Percentiles rank a stretch among this genome's conserved stretches.
phyloP scores from a whole-genome alignment of 306 rosid genomes.

The Rosa lucieae region DNA sequence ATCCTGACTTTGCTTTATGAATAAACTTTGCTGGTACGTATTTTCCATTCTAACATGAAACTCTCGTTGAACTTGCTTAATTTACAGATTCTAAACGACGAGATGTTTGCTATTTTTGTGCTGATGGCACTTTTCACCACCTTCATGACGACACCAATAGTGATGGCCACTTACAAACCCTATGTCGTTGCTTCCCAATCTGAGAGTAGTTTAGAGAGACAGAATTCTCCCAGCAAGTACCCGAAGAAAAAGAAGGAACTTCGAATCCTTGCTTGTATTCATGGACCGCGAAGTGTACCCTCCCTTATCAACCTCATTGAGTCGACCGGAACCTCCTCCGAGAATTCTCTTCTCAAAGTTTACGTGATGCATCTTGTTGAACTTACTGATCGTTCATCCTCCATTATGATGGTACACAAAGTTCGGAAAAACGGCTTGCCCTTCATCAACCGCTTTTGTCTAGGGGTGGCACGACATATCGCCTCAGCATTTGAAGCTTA shows the following conservation, averaged over 20 bases:
- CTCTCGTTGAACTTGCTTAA: not conserved
- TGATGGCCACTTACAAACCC: slow-evolving; percentile 78
- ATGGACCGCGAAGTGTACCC: slow-evolving; percentile 56
- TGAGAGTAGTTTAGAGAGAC: slow-evolving; percentile 23
- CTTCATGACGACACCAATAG: slow-evolving; percentile 75
- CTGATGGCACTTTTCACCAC: slow-evolving; percentile 90
- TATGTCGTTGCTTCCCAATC: slow-evolving; percentile 31
- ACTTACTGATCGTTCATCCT: slow-evolving; percentile 73
- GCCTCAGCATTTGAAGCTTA: slow-evolving; percentile 62
- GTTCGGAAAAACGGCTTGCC: slow-evolving; percentile 79
- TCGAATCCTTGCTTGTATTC: slow-evolving; percentile 66
- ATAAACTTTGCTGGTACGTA: not conserved
- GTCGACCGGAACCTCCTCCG: slow-evolving; percentile 43
- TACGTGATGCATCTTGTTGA: slow-evolving; percentile 76
- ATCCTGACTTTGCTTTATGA: no score
- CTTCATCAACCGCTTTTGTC: slow-evolving; percentile 46
- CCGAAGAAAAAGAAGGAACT: slow-evolving; percentile 22
- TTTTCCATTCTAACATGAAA: not conserved
- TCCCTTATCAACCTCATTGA: slow-evolving; percentile 56
- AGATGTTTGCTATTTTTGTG: slow-evolving; percentile 76
- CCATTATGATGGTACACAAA: slow-evolving; percentile 63
- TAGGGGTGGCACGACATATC: slow-evolving; percentile 52
- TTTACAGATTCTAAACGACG: slow-evolving; percentile 70
- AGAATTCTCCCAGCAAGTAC: not conserved
- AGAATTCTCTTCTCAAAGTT: slow-evolving; percentile 42